Evolutionary conservation across 2,329 filamentous ascomycete species (phyloP), one percentile per base, ranked within the genome.

Genomic region (Metarhizium humberi): DNA sequence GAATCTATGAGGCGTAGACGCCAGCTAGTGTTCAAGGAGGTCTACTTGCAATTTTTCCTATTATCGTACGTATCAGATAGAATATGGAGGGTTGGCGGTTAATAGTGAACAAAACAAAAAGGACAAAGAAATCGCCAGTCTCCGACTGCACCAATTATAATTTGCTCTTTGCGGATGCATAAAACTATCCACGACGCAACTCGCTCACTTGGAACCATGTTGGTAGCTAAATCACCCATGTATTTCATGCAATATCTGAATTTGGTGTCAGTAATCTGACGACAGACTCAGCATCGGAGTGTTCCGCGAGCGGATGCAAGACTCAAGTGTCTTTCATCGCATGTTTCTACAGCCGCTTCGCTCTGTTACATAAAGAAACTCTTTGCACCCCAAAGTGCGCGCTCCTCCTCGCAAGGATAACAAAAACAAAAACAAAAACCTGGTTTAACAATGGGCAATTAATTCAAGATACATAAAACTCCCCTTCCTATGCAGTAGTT

Each of bases 21-120:
- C 61, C 61, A 57, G 58, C 59, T 59, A 61, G 61, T 50, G 34
- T 43, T 52, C 50, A 51, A 45, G 49, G 52, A 34, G 59, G 49
- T 54, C 42, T 64, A 59, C 56, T 63, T 62, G 60, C 62, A 65
- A 45, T 34, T 65, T 63, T 60, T 62, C 61, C 57, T 61, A 57
- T 64, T 63, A 63, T 66, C 62, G 59, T 63, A 65, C 62, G 62
- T 65, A 63, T 61, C 64, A 66, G 62, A 70, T 70, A 70, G 68
- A 70, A 58, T 55, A 62, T 50, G 53, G 49, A 52, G 20, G 48
- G 49, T 40, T 49, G 50, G 52, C 52, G 52, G 50, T 54, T 47
- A 49, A 42, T 54, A 30, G 51, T n/a, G n/a, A 32, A 42, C 13
- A 46, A 48, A 30, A 20, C n/a, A 3, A 48, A 16, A 48, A 30